A percentile compares a stretch with the other conserved stretches of the same genome.
These are phyloP conservation scores for Fusarium musae DNA, from an alignment of 2,329 filamentous ascomycete species.

Conservation along the genomic window DNA sequence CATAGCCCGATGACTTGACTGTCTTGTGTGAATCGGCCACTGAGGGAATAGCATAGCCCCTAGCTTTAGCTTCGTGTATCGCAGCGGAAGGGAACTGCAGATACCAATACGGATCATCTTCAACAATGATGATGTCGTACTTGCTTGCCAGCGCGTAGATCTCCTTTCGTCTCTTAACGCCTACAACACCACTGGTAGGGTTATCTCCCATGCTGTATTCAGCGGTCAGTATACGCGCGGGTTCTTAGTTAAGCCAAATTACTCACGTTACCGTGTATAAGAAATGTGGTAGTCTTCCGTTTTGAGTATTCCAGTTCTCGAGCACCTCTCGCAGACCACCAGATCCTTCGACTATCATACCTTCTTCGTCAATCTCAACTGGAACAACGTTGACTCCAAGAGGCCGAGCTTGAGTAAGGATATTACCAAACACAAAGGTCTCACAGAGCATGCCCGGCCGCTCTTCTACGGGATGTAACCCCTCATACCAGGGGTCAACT, in stretches of 20 bases:
- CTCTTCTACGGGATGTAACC: conserved; percentile 72
- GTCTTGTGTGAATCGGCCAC: conserved; percentile 47
- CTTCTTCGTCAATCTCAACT: conserved; percentile 80
- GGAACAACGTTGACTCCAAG: conserved; percentile 78
- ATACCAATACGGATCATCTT: conserved; percentile 97
- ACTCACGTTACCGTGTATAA: conserved; percentile 91
- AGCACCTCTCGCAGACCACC: conserved; percentile 83
- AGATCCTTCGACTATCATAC: conserved; percentile 79
- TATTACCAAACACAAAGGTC: conserved; percentile 83
- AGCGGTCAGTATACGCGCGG: background rate
- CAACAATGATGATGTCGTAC: conserved; percentile 90
- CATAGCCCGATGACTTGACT: conserved; percentile 68
- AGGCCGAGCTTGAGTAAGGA: conserved; percentile 73
- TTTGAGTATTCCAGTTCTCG: conserved; percentile 80
- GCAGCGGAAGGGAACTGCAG: conserved; percentile 84
- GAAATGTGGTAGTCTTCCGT: conserved; percentile 81
- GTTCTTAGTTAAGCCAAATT: background rate
- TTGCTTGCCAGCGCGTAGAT: conserved; percentile 83
- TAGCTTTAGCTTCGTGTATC: conserved; percentile 60
- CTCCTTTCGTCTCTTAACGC: conserved; percentile 77
- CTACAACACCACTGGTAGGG: conserved; percentile 81
- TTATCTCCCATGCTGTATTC: conserved; percentile 73
- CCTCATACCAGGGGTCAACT: conserved; percentile 78
- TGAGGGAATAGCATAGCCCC: conserved; percentile 50
- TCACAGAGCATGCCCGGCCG: conserved; percentile 84